These are phyloP conservation scores for Xylaria curta DNA, from an alignment of 495 filamentous ascomycete genomes.

Conservation along the genomic window DNA sequence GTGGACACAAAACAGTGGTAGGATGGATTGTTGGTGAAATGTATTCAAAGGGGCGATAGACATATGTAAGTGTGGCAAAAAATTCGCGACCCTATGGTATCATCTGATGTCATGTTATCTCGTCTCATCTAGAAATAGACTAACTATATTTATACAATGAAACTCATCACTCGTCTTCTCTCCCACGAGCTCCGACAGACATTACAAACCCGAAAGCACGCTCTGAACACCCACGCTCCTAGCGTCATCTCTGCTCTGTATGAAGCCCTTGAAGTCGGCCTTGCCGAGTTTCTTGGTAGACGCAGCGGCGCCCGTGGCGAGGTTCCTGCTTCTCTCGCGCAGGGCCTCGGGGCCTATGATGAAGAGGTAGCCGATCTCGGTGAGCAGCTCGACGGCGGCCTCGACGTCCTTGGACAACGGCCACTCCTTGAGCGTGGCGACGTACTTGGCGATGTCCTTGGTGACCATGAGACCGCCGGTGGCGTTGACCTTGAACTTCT, in stretches of 20 bases:
- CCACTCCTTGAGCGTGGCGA: constrained; percentile 80
- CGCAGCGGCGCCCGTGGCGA: constrained; percentile 57
- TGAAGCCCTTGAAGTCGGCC: constrained; percentile 82
- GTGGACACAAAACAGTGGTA: no score
- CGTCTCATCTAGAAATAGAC: not conserved
- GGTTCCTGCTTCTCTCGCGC: constrained; percentile 68
- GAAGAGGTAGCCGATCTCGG: constrained; percentile 95
- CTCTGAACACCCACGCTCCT: constrained; percentile 80
- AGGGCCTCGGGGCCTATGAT: constrained; percentile 92
- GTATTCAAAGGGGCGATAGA: not conserved
- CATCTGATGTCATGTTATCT: constrained; percentile 1
- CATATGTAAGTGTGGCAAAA: not conserved
- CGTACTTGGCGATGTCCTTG: constrained; percentile 93
- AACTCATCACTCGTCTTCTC: constrained; percentile 7
- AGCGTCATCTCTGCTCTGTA: constrained; percentile 81
- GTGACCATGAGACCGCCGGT: constrained; percentile 93
- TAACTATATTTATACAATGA: constrained; percentile 1
- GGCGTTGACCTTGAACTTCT: constrained; percentile 88
- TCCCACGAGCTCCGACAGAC: not conserved
- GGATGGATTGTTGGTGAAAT: not conserved
- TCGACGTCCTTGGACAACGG: constrained; percentile 73
- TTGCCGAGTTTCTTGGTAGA: constrained; percentile 60
- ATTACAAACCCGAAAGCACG: constrained; percentile 64
- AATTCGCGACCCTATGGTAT: constrained; percentile 4
- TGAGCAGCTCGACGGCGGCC: constrained; percentile 77